Conservation (phyloP, 1,284 basidiomycete species). For the Naganishia liquefaciens region DNA sequence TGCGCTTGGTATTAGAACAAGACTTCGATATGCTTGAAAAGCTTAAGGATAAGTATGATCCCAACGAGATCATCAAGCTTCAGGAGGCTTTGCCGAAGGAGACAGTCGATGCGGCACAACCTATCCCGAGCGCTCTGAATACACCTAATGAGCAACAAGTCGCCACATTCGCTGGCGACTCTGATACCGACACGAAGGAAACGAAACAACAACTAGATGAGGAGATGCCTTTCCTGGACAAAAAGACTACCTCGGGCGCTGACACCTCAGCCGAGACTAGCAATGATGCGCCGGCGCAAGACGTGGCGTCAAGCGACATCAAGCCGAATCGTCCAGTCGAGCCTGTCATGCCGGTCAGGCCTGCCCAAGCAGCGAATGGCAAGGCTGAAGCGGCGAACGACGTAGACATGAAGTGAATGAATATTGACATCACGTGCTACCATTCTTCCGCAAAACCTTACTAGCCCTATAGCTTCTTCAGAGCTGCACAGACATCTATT, state of each 20-base stretch:
- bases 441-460: background rate
- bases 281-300: background rate
- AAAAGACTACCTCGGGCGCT: background rate
- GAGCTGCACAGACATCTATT: background rate
- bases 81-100: background rate
- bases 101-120: background rate
- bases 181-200: conserved; percentile 9
- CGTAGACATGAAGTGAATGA: background rate
- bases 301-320: background rate
- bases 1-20: conserved; percentile 19
- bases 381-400: background rate
- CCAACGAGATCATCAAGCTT: conserved; percentile 15
- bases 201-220: background rate
- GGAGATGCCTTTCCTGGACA: background rate
- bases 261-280: background rate
- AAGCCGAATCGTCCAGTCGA: background rate
- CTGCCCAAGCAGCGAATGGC: background rate
- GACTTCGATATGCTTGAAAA: conserved; percentile 25
- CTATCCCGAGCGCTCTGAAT: background rate
- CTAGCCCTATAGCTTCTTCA: background rate
- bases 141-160: conserved; percentile 14
- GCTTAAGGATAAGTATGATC: conserved; percentile 25
- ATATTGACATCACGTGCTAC: background rate
- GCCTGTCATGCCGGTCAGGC: background rate
- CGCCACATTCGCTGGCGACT: conserved; percentile 8